Evolutionary conservation across 139 green algal genomes (phyloP).

Genomic region (Chlamydomonas sp.): DNA sequence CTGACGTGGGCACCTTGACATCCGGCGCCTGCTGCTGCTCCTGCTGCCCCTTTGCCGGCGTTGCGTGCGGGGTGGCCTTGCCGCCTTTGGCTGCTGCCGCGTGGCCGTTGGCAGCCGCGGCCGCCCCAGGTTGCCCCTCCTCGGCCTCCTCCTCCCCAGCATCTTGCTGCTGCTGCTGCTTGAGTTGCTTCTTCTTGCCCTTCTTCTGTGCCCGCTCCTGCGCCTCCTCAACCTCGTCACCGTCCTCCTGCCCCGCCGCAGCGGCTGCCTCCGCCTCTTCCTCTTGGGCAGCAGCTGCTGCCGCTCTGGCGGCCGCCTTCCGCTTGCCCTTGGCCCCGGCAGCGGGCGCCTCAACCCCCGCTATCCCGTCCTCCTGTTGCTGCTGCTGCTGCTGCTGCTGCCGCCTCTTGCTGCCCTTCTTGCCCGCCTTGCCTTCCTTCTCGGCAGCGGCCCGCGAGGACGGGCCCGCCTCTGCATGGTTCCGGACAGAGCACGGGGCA

Average conservation of each 20-base stretch:
- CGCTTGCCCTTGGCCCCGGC: constrained; percentile 8
- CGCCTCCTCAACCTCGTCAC: neutral
- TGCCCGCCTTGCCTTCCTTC: constrained; percentile 6
- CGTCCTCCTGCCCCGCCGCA: constrained; percentile 2
- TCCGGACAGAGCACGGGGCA: too few relatives aligned
- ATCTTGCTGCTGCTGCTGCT: neutral
- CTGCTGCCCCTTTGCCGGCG: neutral
- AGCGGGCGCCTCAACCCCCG: neutral
- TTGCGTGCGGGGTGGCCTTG: neutral
- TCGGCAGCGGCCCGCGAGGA: neutral
- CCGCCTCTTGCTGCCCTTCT: constrained; percentile 19
- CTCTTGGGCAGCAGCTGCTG: neutral
- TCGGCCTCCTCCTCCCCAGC: neutral
- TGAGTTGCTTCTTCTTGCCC: constrained; percentile 1
- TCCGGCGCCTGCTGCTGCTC: constrained; percentile 1
- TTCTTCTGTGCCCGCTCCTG: constrained; percentile 9
- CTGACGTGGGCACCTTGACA: constrained; percentile 25
- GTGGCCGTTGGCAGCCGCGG: too few relatives aligned
- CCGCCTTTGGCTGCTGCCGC: neutral
- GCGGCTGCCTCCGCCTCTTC: neutral
- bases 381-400: constrained; percentile 11
- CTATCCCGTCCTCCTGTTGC: too few relatives aligned
- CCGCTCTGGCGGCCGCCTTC: neutral
- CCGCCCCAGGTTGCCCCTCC: neutral
- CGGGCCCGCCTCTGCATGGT: constrained; percentile 14